Base-by-base conservation (phyloP, 2,329 filamentous ascomycete species). In the Nothophoma quercina region DNA sequence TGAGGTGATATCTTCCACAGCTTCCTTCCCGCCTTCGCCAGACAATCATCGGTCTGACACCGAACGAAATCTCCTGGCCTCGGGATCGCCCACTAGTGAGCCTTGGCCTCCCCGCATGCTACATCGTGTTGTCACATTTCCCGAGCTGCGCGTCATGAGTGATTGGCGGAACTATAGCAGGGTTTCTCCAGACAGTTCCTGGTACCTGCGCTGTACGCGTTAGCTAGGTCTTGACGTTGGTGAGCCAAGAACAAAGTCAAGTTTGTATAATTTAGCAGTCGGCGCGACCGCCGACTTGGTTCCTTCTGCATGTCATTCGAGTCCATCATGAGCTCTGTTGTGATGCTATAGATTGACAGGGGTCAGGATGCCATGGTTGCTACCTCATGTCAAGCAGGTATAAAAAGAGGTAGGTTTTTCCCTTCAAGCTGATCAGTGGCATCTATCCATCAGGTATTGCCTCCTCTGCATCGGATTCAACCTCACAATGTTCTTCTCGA, bases 101-200 rank as follows among this genome's bases (percentile, higher is more conserved):
- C 21, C 26, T 39, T 39, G 34, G 43, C 26, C 26, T 39, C 43
- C 15, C 25, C 26, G 34, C 43, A 39, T 32, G 34, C 26, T 32
- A 32, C 19, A 47, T 39, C 16, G 22, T 15, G 7, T 29, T 29
- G 6, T 21, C 25, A 10, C 26, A 12, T 21, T 41, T 13, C 18
- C 15, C 21, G 35, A 38, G 21, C 8, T 8, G 19, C 34, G 7
- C 18, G 23, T 19, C 19, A 23, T 7, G 21, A 36, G 5, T 10
- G 34, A 36, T 23, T 36, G 19, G 34, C 2, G 19, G 19, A n/a
- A 15, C n/a, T n/a, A n/a, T n/a, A n/a, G n/a, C n/a, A n/a, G n/a
- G n/a, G n/a, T n/a, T n/a, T n/a, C n/a, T n/a, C n/a, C n/a, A n/a
- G n/a, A n/a, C n/a, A n/a, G n/a, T n/a, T n/a, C n/a, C n/a, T n/a